phyloP scores from a whole-genome alignment of 306 rosid species.

The Begonia peltatifolia region DNA sequence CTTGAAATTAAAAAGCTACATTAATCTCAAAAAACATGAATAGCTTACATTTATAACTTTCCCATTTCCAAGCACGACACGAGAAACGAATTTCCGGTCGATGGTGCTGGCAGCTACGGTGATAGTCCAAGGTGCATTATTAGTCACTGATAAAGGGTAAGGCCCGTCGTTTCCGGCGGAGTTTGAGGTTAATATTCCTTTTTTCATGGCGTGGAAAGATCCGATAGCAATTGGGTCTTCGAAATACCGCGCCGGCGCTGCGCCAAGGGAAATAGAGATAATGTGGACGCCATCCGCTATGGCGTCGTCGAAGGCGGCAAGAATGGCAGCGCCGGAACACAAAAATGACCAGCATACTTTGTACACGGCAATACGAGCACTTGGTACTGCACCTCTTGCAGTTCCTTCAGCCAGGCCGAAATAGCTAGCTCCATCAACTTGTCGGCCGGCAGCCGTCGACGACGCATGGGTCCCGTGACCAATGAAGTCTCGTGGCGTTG shows the following conservation, averaged over 20 bases:
- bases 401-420: conserved; percentile 18
- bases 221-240: conserved; percentile 20
- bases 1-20: too few species aligned
- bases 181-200: conserved; percentile 9
- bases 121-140: conserved; percentile 22
- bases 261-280: conserved; percentile 19
- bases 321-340: conserved; percentile 6
- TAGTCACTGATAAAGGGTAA: not conserved
- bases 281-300: conserved; percentile 20
- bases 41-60: conserved; percentile 3
- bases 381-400: conserved; percentile 17
- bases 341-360: conserved; percentile 13
- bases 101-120: conserved; percentile 20
- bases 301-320: conserved; percentile 21
- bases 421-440: conserved; percentile 10
- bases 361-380: conserved; percentile 19
- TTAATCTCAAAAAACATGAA: not conserved
- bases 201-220: conserved; percentile 20
- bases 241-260: not conserved
- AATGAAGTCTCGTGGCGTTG: conserved; percentile 8
- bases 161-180: conserved; percentile 26
- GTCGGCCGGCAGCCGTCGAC: conserved; percentile 20
- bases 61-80: conserved; percentile 20
- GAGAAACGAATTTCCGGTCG: conserved; percentile 14
- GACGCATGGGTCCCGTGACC: conserved; percentile 24